These are phyloP conservation scores for Rostrohypoxylon terebratum DNA, from an alignment of 495 filamentous ascomycete genomes.

Conservation along the genomic window DNA sequence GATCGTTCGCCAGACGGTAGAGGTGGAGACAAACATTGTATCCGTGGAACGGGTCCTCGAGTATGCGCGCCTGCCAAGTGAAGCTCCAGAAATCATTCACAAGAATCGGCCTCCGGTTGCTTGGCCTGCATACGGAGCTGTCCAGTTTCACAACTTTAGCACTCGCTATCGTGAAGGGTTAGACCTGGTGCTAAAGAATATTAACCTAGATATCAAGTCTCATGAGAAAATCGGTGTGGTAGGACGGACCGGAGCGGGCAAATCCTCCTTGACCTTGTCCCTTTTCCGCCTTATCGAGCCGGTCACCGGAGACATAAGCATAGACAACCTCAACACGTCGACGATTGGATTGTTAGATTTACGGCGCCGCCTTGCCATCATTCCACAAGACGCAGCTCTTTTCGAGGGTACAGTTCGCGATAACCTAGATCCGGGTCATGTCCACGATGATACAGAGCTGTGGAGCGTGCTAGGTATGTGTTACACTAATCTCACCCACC, in stretches of 20 bases:
- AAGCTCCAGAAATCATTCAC: conserved; percentile 94
- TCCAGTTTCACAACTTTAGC: conserved; percentile 93
- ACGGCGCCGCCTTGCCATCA: conserved; percentile 91
- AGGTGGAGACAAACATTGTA: conserved; percentile 99
- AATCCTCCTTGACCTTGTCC: conserved; percentile 92
- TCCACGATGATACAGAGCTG: conserved; percentile 96
- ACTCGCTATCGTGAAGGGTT: conserved; percentile 89
- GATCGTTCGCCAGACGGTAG: conserved; percentile 99
- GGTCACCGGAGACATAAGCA: conserved; percentile 80
- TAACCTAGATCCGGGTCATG: conserved; percentile 94
- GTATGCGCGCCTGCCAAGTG: conserved; percentile 92
- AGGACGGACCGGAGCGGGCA: conserved; percentile 94
- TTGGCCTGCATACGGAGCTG: conserved; percentile 92
- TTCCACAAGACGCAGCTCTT: conserved; percentile 96
- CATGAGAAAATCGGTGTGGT: conserved; percentile 99
- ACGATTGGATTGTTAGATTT: conserved; percentile 91
- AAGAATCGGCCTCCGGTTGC: conserved; percentile 85
- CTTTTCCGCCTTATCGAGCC: conserved; percentile 97
- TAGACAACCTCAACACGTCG: conserved; percentile 89
- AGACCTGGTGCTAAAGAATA: conserved; percentile 91
- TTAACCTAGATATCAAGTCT: conserved; percentile 90
- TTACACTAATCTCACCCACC: conserved; percentile 46
- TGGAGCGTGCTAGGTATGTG: conserved; percentile 93
- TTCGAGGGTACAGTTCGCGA: conserved; percentile 97
- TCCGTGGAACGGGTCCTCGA: conserved; percentile 98